A percentile compares a stretch with the other conserved stretches of the same genome.
These are phyloP conservation scores for Fusarium citri DNA, from an alignment of 2,329 filamentous ascomycete species.

Conservation along the genomic window DNA sequence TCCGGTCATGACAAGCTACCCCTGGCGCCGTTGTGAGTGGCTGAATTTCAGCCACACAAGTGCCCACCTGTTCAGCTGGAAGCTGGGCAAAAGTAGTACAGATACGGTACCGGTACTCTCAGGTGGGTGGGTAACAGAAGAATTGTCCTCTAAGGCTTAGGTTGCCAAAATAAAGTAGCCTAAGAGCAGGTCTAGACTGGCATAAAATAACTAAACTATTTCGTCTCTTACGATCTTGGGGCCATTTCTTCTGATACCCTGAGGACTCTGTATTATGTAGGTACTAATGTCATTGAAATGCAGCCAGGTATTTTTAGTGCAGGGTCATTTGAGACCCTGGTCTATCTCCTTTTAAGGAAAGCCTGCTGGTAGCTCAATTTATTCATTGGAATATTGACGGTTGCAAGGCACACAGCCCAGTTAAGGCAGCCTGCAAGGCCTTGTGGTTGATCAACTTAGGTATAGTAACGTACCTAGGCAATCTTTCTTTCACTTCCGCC, in stretches of 20 bases:
- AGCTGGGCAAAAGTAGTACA: background rate
- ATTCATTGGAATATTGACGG: background rate
- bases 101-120: no score
- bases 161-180: no score
- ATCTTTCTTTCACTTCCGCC: background rate
- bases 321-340: background rate
- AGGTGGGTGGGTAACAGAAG: no score
- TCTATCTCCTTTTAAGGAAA: constrained; percentile 32
- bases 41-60: constrained; percentile 15
- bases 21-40: constrained; percentile 5
- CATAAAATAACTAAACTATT: no score
- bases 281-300: constrained; percentile 24
- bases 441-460: constrained; percentile 2
- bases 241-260: no score
- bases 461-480: background rate
- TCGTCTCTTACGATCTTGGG: no score
- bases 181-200: no score
- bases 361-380: constrained; percentile 13
- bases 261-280: no score
- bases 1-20: background rate
- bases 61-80: background rate
- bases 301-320: constrained; percentile 23
- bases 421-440: constrained; percentile 35
- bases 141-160: no score
- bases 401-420: constrained; percentile 18